Base-by-base conservation (phyloP, 768 basidiomycete genomes). In the Boletus sensibilis region DNA sequence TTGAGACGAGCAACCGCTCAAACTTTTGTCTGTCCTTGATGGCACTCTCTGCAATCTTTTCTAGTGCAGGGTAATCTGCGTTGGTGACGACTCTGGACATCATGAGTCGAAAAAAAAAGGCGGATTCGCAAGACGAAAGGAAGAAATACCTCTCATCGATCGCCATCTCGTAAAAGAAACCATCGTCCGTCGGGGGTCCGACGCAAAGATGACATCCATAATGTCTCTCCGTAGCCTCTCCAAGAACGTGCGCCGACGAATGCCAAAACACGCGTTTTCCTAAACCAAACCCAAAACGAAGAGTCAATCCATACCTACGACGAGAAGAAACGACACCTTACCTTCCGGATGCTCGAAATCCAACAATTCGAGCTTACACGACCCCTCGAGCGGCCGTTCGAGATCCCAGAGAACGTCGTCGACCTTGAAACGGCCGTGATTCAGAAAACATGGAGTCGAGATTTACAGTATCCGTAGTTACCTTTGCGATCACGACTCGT, bases 261-360 rank as follows among this genome's bases (percentile, higher is more conserved):
- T 98, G 97, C 97, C 97, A 99, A 79, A 98, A 99, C 9, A 99
- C 97, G 65, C 88, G 89, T 74, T 98, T 94, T 57, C 96, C 94
- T 87, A 51, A 21, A 29, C 9, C 25, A 25, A 1, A 37, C 25
- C 29, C n/a, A n/a, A n/a, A n/a, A n/a, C n/a, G n/a, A n/a, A n/a
- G 18, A 25, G 12, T 29, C 35, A 29, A 23, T 35, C 10, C 12
- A 21, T 29, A 27, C 14, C 33, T n/a, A 18, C 8, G 13, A 14
- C 33, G 3, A 47, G 41, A 25, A 2, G n/a, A 14, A 31, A 7
- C 14, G 16, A 21, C 25, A 12, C 1, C 39, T 31, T 3, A 61
- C 92, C 94, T 78, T 95, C 93, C 3, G 88, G 85, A 65, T 94
- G 81, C 43, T 98, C 94, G 67, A 98, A 99, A 73, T 96, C 92